Evolutionary conservation across 192 early-diverging fungal species (phyloP), one percentile per base, ranked within the genome.

Genomic region (Coemansia asiatica): DNA sequence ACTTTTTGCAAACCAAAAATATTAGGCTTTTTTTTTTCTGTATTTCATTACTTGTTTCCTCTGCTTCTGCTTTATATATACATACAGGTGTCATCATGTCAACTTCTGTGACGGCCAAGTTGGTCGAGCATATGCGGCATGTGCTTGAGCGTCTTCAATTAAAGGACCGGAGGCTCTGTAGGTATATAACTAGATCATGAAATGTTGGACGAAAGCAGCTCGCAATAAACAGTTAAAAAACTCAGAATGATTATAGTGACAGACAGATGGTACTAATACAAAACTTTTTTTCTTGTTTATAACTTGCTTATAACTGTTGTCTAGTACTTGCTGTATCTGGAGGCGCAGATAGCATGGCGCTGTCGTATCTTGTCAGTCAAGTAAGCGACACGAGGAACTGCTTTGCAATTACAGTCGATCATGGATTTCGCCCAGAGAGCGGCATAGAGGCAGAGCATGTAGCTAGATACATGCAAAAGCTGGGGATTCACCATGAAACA

Each of bases 281-380:
- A 5, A 6, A 8, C 6, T 18, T 57, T 33, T 19, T 33, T 33
- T 18, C 31, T 21, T 19, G 7, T 18, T 49, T 51, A 8, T 16
- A 25, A 1, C 23, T 36, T 47, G 53, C 16, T 8, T 26, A 21
- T 54, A 16, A 22, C 18, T 36, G 18, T 9, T 21, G 49, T 13
- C 23, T 69, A 62, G 47, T 82, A 70, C 47, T 83, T n/a, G 81
- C 81, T 0, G 67, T 83, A 33, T 83, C 81, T 2, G 81, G 81
- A 31, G 81, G 81, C 2, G 81, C 75, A 6, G 81, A 83, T 58
- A 83, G 81, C 55, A 78, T 83, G 75, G 81, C 81, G 49, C 62
- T 83, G 27, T 75, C 81, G 26, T 83, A 68, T 55, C 19, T 77
- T 13, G 66, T 69, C 62, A 72, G 72, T 15, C 68, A 35, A 0